phyloP scores from a whole-genome alignment of 2,329 filamentous ascomycete species.

The Periconia macrospinosa region DNA sequence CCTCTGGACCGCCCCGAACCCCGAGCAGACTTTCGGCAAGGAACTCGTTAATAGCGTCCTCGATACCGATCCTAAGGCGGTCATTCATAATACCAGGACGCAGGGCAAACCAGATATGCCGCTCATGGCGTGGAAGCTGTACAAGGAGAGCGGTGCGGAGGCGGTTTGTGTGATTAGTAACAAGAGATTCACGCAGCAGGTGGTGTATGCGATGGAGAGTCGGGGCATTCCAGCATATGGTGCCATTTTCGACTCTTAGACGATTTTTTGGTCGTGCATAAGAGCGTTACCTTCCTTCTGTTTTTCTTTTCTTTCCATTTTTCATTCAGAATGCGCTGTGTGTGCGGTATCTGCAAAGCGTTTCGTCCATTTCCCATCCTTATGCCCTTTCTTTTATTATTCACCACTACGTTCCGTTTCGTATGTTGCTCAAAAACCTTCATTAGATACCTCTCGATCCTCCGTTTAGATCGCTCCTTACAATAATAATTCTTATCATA shows the following conservation, averaged over 20 bases:
- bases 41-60: conserved; percentile 62
- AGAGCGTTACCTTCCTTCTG: not conserved
- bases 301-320: not conserved
- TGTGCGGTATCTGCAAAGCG: too few species aligned
- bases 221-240: conserved; percentile 70
- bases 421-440: too few species aligned
- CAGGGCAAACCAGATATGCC: conserved; percentile 67
- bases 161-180: conserved; percentile 77
- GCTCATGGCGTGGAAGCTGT: conserved; percentile 58
- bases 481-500: too few species aligned
- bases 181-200: conserved; percentile 66
- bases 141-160: conserved; percentile 59
- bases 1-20: conserved; percentile 70
- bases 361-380: too few species aligned
- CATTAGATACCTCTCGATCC: too few species aligned
- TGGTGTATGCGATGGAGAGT: conserved; percentile 71
- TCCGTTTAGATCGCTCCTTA: too few species aligned
- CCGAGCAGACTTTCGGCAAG: conserved; percentile 66
- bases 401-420: too few species aligned
- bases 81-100: conserved; percentile 69
- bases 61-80: conserved; percentile 61
- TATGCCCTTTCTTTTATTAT: too few species aligned
- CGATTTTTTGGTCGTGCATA: too few species aligned
- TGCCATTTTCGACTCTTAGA: conserved; percentile 71
- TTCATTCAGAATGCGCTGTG: not conserved